A percentile compares a stretch with the other conserved stretches of the same genome.
Evolutionary conservation across 495 filamentous ascomycete species (phyloP).

Genomic region (Penicillium coprophilum): DNA sequence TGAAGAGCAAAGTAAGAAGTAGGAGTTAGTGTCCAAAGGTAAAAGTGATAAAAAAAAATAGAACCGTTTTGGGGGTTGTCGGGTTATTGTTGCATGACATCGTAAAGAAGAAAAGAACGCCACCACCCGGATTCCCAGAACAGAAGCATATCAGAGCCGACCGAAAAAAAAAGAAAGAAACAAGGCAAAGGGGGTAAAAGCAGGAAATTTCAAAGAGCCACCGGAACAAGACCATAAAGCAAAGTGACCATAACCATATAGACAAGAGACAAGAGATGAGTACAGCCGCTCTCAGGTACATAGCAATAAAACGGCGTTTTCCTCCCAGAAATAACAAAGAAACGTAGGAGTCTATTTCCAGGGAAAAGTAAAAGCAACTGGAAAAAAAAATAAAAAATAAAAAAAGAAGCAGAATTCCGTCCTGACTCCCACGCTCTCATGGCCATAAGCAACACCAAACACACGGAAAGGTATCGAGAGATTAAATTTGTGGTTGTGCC

Average conservation of each 20-base stretch:
- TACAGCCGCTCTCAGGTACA: slow-evolving; percentile 4
- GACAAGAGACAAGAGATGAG: slow-evolving; percentile 5
- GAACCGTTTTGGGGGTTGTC: slow-evolving; percentile 20
- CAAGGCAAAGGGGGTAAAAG: slow-evolving; percentile 4
- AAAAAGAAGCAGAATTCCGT: slow-evolving; percentile 1
- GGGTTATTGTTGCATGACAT: slow-evolving; percentile 27
- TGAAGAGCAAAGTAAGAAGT: not conserved
- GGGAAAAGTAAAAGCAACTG: slow-evolving; percentile 14
- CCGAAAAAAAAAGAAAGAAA: slow-evolving; percentile 7
- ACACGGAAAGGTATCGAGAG: slow-evolving; percentile 11
- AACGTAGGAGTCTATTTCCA: slow-evolving; percentile 10
- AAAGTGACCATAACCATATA: slow-evolving; percentile 11
- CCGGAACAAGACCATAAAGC: slow-evolving; percentile 2
- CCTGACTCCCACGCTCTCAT: slow-evolving; percentile 14
- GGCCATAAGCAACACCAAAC: slow-evolving; percentile 9
- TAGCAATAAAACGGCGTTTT: not conserved
- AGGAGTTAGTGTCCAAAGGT: not conserved
- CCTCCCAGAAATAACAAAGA: slow-evolving; percentile 11
- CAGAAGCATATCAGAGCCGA: slow-evolving; percentile 14
- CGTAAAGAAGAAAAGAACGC: slow-evolving; percentile 30
- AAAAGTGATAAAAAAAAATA: slow-evolving; percentile 5
- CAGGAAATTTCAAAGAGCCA: slow-evolving; percentile 3
- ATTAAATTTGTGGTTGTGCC: slow-evolving; percentile 47
- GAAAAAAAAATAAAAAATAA: slow-evolving; percentile 8
- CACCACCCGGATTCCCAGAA: slow-evolving; percentile 8